Conservation (phyloP, 2,329 filamentous ascomycete species). For the Lasiodiplodia sp. region DNA sequence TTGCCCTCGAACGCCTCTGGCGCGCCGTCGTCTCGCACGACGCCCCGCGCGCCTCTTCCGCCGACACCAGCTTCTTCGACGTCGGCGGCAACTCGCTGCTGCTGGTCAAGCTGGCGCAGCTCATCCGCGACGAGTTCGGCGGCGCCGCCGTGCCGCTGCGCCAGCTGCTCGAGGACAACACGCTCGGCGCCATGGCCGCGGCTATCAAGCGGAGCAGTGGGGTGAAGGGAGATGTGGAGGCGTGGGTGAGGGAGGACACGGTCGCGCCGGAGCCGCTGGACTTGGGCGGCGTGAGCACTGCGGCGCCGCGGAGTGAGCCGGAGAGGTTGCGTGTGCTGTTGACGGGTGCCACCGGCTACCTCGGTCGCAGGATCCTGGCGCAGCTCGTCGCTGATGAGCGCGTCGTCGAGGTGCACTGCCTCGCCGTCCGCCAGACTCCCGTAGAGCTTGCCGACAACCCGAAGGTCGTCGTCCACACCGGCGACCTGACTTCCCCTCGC, state of each 20-base stretch:
- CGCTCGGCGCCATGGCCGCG: not conserved
- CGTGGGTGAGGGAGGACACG: not conserved
- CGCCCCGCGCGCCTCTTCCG: not conserved
- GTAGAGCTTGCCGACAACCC: not conserved
- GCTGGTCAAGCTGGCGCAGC: constrained; percentile 11
- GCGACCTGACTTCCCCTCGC: constrained; percentile 43
- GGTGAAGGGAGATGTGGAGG: not conserved
- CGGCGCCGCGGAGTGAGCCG: not conserved
- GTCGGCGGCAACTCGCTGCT: constrained; percentile 28
- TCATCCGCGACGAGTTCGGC: not conserved
- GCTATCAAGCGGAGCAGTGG: not conserved
- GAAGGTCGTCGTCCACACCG: constrained; percentile 35
- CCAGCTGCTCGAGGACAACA: not conserved
- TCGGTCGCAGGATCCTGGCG: constrained; percentile 31
- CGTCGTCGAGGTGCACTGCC: constrained; percentile 50
- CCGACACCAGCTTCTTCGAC: constrained; percentile 19
- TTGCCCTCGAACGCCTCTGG: constrained; percentile 11
- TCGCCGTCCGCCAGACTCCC: constrained; percentile 47
- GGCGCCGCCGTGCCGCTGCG: not conserved
- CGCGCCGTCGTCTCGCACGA: not conserved
- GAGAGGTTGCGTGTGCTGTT: constrained; percentile 23
- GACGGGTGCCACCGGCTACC: constrained; percentile 34
- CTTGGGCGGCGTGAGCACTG: too few relatives aligned
- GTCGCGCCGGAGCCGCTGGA: too few relatives aligned
- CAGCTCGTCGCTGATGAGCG: constrained; percentile 42